These are phyloP conservation scores for Leccinum imitatum DNA, from an alignment of 768 basidiomycete species.

Conservation along the genomic window DNA sequence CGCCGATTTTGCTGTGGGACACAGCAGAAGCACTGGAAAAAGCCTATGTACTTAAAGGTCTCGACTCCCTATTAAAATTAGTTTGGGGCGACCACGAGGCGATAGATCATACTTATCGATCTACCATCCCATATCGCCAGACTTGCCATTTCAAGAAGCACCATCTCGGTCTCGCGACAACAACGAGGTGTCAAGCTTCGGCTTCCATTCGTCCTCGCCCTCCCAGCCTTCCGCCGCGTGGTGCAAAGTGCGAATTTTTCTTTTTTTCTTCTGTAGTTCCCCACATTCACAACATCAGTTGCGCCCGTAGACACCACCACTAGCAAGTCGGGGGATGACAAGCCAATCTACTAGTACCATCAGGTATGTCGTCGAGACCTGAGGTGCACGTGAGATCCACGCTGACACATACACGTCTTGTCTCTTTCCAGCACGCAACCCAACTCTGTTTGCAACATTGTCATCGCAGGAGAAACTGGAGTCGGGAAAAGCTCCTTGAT, in stretches of 20 bases:
- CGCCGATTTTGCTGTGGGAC: no score
- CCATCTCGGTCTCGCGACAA: constrained; percentile 13
- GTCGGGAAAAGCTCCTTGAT: constrained; percentile 33
- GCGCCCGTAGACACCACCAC: neutral
- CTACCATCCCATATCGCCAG: constrained; percentile 8
- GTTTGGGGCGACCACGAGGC: neutral
- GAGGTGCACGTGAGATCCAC: neutral
- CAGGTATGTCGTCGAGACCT: neutral
- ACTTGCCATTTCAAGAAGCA: constrained; percentile 25
- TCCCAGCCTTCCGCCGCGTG: constrained; percentile 2
- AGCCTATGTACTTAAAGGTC: neutral
- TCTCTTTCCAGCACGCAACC: constrained; percentile 6
- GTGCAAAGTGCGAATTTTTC: constrained; percentile 4
- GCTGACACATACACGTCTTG: constrained; percentile 5
- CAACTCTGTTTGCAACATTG: constrained; percentile 26
- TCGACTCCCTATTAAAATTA: constrained; percentile 4
- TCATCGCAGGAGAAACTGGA: constrained; percentile 30
- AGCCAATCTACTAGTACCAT: neutral
- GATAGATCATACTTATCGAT: constrained; percentile 22
- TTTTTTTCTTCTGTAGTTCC: neutral
- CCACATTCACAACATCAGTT: neutral
- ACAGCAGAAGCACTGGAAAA: no score
- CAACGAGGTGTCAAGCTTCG: constrained; percentile 22
- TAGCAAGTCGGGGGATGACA: constrained; percentile 8
- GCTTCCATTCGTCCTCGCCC: constrained; percentile 8